Base-by-base conservation (phyloP, 257 asterid species). In the Nicotiana attenuata region DNA sequence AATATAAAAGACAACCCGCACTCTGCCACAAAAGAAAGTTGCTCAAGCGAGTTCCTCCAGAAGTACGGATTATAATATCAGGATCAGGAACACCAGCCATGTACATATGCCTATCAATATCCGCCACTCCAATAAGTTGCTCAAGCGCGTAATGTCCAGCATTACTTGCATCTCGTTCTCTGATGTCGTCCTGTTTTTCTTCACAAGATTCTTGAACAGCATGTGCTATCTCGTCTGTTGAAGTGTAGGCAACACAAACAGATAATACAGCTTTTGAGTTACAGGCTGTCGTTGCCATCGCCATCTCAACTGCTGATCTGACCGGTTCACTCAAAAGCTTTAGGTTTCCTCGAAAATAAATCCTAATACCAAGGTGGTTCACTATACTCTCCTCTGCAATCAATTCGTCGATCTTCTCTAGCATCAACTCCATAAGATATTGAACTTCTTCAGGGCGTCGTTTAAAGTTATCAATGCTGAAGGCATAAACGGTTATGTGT, bases 1-100 rank as follows among this genome's bases (percentile, higher is more conserved):
- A 89, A 87, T 90, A 93, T 59, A 93, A 82, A 28, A 93, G 83
- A 24, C 90, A 83, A 29, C 61, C 52, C 17, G 92, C 80, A 65
- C 94, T 93, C 88, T 93, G 98, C 98, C 97, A 93, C 84, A 92
- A 83, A 53, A 93, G 97, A 60, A 93, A 93, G 86, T 93, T 93
- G 83, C 97, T 93, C 55, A 93, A 82, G 0, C 97, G 93, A 16
- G 95, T 89, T 89, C 91, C 97, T 8, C 97, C 97, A 9, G 95
- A 92, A 65, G 97, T 87, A 10, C 97, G 92, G 35, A 92, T 86
- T 81, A 93, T 85, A 76, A 93, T 84, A 82, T 93, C 95, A 53
- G 95, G 95, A 82, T 92, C 89, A 8, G 97, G 93, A 22, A 87
- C 89, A 77, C 81, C 88, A 11, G 92, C 88, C 91, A 91, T 90